phyloP scores from a whole-genome alignment of 768 basidiomycete genomes.

The Arthromyces matolae region DNA sequence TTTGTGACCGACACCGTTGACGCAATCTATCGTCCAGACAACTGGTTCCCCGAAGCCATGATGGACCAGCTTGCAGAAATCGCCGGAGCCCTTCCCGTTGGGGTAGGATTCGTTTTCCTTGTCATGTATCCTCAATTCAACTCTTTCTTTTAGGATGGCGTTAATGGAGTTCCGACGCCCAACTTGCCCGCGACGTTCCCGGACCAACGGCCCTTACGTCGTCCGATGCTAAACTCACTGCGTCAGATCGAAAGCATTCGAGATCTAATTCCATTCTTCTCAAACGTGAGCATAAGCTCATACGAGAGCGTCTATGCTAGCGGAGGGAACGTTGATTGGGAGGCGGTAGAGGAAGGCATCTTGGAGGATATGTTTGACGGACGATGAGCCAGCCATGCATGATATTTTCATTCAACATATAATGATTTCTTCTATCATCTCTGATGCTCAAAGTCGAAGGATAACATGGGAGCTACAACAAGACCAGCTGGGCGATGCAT shows the following conservation, averaged over 20 bases:
- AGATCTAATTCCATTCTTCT: conserved; percentile 89
- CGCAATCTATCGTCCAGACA: conserved; percentile 83
- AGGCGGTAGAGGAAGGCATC: conserved; percentile 76
- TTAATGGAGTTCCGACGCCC: conserved; percentile 23
- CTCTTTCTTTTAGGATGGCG: conserved; percentile 24
- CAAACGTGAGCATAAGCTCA: conserved; percentile 79
- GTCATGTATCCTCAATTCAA: too few species aligned
- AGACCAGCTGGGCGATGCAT: too few species aligned
- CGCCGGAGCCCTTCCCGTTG: conserved; percentile 60
- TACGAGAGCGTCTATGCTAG: conserved; percentile 90
- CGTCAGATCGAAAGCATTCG: conserved; percentile 80
- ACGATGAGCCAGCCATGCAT: conserved; percentile 34
- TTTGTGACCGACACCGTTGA: conserved; percentile 98
- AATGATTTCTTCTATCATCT: too few species aligned
- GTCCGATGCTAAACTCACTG: conserved; percentile 65
- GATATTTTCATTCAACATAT: conserved; percentile 2
- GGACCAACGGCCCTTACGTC: conserved; percentile 54
- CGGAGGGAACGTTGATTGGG: conserved; percentile 84
- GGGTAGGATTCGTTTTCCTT: conserved; percentile 22
- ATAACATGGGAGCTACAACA: conserved; percentile 3
- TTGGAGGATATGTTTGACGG: conserved; percentile 90
- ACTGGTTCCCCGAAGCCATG: conserved; percentile 82
- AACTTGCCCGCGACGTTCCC: conserved; percentile 26
- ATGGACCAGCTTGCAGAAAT: conserved; percentile 89
- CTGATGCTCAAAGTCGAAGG: not conserved